Conservation (phyloP, 2,329 filamentous ascomycete genomes). For the Pestalotiopsis sp. region DNA sequence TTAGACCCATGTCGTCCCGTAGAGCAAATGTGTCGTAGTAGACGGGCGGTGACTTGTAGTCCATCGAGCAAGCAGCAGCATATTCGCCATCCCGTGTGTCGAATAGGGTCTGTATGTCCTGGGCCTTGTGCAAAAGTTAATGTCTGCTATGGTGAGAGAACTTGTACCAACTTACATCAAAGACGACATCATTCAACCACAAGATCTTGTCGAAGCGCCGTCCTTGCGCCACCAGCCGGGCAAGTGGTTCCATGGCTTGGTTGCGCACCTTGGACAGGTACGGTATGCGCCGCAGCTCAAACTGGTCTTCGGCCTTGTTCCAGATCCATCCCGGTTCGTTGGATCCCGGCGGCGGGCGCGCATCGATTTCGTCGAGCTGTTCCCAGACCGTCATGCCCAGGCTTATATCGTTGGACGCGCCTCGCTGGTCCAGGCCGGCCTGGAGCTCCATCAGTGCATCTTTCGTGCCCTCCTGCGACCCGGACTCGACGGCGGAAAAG, state of each 20-base stretch:
- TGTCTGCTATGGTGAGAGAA: no score
- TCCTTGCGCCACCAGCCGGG: constrained; percentile 49
- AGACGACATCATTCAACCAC: constrained; percentile 64
- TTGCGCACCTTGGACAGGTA: constrained; percentile 69
- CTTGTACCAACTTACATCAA: constrained; percentile 41
- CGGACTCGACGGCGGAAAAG: constrained; percentile 67
- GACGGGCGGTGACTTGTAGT: constrained; percentile 53
- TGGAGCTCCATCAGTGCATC: constrained; percentile 61
- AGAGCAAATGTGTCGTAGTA: constrained; percentile 66
- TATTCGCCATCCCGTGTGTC: constrained; percentile 56
- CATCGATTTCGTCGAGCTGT: constrained; percentile 57
- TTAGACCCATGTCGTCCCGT: constrained; percentile 54
- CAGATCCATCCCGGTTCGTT: constrained; percentile 62
- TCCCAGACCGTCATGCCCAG: constrained; percentile 56
- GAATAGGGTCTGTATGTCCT: constrained; percentile 55
- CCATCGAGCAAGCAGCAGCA: constrained; percentile 62
- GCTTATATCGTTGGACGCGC: constrained; percentile 55
- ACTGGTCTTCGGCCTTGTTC: constrained; percentile 49
- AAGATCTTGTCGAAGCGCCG: constrained; percentile 55
- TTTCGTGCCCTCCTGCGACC: constrained; percentile 69
- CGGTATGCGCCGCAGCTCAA: constrained; percentile 65
- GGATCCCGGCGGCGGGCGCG: constrained; percentile 32
- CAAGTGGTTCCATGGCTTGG: constrained; percentile 59
- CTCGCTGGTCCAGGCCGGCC: constrained; percentile 47
- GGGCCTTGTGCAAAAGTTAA: constrained; percentile 21